These are phyloP conservation scores for Lactarius hengduanensis DNA, from an alignment of 768 basidiomycete genomes.

Conservation along the genomic window DNA sequence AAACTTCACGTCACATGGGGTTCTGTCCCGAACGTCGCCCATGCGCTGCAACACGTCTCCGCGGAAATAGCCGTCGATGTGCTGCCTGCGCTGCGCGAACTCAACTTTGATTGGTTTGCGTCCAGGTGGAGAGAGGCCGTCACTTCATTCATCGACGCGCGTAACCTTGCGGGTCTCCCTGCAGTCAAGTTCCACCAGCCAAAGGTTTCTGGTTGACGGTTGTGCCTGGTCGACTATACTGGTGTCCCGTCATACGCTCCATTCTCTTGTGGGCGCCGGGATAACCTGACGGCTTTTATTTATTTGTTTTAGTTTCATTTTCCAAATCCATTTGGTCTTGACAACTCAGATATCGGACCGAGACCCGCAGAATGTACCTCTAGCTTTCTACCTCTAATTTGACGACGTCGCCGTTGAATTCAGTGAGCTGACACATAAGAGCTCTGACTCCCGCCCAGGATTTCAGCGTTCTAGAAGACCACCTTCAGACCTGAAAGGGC, in stretches of 20 bases:
- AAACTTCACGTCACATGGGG: conserved; percentile 2
- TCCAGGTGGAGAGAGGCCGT: conserved; percentile 7
- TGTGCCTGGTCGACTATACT: background rate
- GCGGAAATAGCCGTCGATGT: background rate
- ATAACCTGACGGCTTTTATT: background rate
- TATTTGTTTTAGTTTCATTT: background rate
- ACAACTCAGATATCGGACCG: too few relatives aligned
- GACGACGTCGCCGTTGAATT: background rate
- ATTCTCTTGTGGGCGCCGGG: background rate
- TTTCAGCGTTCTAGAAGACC: background rate
- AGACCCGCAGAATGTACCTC: background rate
- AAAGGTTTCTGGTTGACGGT: background rate
- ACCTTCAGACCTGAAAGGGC: too few relatives aligned
- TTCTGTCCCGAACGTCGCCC: conserved; percentile 5
- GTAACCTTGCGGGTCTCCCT: background rate
- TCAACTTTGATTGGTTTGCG: conserved; percentile 14
- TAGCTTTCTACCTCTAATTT: background rate
- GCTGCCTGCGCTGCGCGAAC: conserved; percentile 11
- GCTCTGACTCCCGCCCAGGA: background rate
- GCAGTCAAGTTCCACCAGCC: conserved; percentile 2
- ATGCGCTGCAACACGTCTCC: conserved; percentile 7
- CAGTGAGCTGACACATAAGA: too few relatives aligned
- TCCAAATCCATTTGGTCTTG: background rate
- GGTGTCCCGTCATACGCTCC: background rate
- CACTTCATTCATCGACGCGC: background rate